Base-by-base conservation (phyloP, 2,329 filamentous ascomycete species). In the Fusarium falciforme region DNA sequence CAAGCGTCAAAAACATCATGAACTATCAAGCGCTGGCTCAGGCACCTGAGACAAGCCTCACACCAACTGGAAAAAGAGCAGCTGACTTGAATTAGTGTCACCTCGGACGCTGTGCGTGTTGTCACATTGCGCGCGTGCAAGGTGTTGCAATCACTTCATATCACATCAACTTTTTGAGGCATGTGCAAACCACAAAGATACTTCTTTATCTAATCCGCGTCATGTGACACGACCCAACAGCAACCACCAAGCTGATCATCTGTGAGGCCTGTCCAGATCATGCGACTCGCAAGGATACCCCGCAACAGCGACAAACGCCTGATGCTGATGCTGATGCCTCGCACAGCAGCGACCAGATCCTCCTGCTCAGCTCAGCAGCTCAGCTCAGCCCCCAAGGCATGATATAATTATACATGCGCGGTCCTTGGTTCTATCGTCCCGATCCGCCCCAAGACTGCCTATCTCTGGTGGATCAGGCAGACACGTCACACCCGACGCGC, bases 401-500 rank as follows among this genome's bases (percentile, higher is more conserved):
- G 70, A 71, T 68, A 62, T 64, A 67, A 73, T 62, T 73, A n/a
- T 64, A 68, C 60, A 64, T 68, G 6, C 6, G 35, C 47, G 20
- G 38, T 29, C 58, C 29, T 58, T 64, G 35, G 64, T 67, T 71
- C 27, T 36, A 8, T 60, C 55, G 64, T 71, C 42, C 47, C 44
- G 69, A 71, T 54, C 61, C 69, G 66, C 62, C 27, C 47, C 20
- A 33, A 27, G 59, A 58, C 61, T 73, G 70, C 67, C 52, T 38
- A 47, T 61, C 61, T 62, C 29, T 31, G 61, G 67, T 73, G 71
- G 76, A 78, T 78, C 76, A 78, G 54, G 35, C 31, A 68, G 76
- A 78, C 76, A 78, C 76, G 76, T 78, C 76, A 77, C 72, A 52
- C 47, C 47, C 47, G 47, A 61, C 55, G 29, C 33, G 22, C 54